Evolutionary conservation across 441 rosid genomes (phyloP).

Genomic region (Melastoma candidum): DNA sequence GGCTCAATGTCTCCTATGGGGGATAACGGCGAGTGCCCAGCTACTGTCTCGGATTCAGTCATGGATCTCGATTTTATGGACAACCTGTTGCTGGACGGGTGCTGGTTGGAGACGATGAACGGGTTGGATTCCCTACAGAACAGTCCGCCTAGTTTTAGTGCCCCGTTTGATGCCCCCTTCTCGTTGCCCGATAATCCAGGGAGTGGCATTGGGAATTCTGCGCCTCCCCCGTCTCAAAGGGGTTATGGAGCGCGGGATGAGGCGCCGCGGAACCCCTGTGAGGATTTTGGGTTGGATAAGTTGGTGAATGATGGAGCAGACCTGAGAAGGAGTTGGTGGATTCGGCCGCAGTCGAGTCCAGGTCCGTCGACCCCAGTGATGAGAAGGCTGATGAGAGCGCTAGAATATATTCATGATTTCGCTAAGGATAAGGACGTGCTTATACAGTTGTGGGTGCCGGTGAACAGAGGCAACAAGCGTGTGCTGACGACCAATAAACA

Average conservation of each 20-base stretch:
- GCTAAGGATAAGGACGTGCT: slow-evolving; percentile 58
- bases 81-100: slow-evolving; percentile 72
- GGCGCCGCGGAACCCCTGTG: slow-evolving; percentile 12
- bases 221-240: slow-evolving; percentile 19
- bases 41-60: slow-evolving; percentile 24
- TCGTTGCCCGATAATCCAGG: slow-evolving; percentile 31
- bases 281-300: slow-evolving; percentile 9
- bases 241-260: slow-evolving; percentile 29
- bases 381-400: slow-evolving; percentile 60
- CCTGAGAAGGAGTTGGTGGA: slow-evolving; percentile 59
- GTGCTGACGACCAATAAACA: slow-evolving; percentile 61
- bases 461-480: slow-evolving; percentile 50
- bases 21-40: background rate
- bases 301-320: slow-evolving; percentile 29
- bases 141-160: slow-evolving; percentile 29
- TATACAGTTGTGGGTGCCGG: slow-evolving; percentile 86
- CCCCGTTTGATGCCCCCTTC: slow-evolving; percentile 32
- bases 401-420: slow-evolving; percentile 43
- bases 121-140: slow-evolving; percentile 63
- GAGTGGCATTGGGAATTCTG: slow-evolving; percentile 19
- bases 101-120: slow-evolving; percentile 76
- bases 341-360: slow-evolving; percentile 40
- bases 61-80: slow-evolving; percentile 70
- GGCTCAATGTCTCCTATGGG: too few relatives aligned
- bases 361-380: slow-evolving; percentile 45